Evolutionary conservation across 495 filamentous ascomycete species (phyloP), one percentile per base, ranked within the genome.

Genomic region (Xylaria venustula): DNA sequence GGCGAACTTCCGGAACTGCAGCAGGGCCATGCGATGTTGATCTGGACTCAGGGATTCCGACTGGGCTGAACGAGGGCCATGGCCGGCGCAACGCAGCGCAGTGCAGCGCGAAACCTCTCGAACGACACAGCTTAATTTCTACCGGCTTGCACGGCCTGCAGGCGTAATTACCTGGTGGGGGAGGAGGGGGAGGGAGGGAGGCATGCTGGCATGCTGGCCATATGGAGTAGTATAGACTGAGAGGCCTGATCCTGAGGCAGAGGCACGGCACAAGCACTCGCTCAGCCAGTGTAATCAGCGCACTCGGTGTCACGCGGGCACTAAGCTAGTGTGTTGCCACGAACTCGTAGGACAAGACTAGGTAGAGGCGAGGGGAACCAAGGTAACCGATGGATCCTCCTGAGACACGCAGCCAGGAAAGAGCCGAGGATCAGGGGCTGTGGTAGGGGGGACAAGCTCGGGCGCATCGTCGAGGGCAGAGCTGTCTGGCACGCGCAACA

Each of bases 1-100:
- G 49, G 37, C 47, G 47, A 60, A 45, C 57, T 60, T 60, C 46
- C 57, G 57, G 47, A 30, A 47, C 45, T 50, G 36, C 57, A 60
- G 36, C 57, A 60, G 57, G 26, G 57, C 48, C 40, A 49, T 60
- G 57, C 57, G 11, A 45, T 45, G 57, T 41, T 52, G 47, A 50
- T 44, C 45, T 22, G 20, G 9, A 44, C 15, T 25, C 47, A 30
- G 20, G 36, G 37, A 5, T 60, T 60, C 48, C 41, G 48, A 60
- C 57, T 60, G 57, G 56, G 26, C 48, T 44, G 40, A 22, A 3
- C 3, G 26, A 52, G 40, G 34, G 40, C 14, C 36, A 25, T 26
- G 20, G 30, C 42, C 20, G 54, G 26, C 37, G 23, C 46, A 51
- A 12, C 26, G 57, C 57, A 42, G 47, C 8, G 36, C 47, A 51